A percentile compares a stretch with the other conserved stretches of the same genome.
Conservation (phyloP, 768 basidiomycete species). For the Leccinum pellstonianum region DNA sequence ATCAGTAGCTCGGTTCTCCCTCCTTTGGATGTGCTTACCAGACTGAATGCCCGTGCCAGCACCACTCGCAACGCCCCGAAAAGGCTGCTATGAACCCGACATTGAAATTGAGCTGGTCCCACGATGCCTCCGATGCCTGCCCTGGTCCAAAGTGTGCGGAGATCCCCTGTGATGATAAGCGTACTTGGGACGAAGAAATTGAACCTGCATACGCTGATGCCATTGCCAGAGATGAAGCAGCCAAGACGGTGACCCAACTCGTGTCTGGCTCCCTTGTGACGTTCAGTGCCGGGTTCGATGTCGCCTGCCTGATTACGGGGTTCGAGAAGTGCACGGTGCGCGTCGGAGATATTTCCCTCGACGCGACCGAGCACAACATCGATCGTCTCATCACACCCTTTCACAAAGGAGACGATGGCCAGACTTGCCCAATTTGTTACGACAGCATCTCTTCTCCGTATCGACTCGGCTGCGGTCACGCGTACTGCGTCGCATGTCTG, state of each 20-base stretch:
- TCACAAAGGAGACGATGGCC: conserved; percentile 19
- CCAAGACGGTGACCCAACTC: conserved; percentile 41
- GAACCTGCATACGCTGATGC: conserved; percentile 3
- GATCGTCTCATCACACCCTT: conserved; percentile 45
- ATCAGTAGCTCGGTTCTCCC: not conserved
- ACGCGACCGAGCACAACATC: conserved; percentile 41
- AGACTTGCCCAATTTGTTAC: conserved; percentile 55
- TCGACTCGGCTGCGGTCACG: conserved; percentile 61
- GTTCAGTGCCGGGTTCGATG: conserved; percentile 48
- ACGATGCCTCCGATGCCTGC: conserved; percentile 14
- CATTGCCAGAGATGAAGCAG: conserved; percentile 39
- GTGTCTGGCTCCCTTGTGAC: conserved; percentile 49
- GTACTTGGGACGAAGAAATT: not conserved
- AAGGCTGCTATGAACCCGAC: not conserved
- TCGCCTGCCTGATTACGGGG: conserved; percentile 44
- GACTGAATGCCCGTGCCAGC: not conserved
- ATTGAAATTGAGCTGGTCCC: not conserved
- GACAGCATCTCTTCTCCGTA: conserved; percentile 42
- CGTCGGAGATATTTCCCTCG: conserved; percentile 44
- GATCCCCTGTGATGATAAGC: conserved; percentile 15
- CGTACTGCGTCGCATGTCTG: conserved; percentile 64
- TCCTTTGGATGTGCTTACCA: not conserved
- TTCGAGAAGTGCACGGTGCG: conserved; percentile 52
- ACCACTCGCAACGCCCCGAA: not conserved
- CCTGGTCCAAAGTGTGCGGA: conserved; percentile 24